Percentiles rank a stretch among this genome's conserved stretches.
Conservation (phyloP, 108 stramenopile species). For the Bacterosira constricta region DNA sequence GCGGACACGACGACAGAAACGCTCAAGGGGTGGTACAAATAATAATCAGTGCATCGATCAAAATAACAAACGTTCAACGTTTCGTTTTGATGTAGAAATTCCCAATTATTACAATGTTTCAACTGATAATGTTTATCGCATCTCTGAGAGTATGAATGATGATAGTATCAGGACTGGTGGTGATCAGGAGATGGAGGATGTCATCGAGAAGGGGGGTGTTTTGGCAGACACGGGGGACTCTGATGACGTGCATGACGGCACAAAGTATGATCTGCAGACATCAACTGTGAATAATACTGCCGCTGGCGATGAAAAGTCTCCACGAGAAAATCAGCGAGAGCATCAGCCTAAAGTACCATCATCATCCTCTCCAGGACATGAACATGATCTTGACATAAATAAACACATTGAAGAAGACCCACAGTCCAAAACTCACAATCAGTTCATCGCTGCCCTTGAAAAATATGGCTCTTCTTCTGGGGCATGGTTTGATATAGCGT, state of each 20-base stretch:
- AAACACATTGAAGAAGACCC: neutral
- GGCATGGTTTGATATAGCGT: conserved; percentile 32
- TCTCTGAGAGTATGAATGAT: neutral
- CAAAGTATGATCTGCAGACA: neutral
- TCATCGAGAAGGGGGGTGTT: too few relatives aligned
- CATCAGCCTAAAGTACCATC: neutral
- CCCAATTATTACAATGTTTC: neutral
- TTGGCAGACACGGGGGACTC: neutral
- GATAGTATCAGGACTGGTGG: too few relatives aligned
- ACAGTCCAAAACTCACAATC: neutral
- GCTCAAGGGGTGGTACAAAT: too few relatives aligned
- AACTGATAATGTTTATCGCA: neutral
- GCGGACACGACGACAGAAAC: too few relatives aligned
- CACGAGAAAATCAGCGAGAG: neutral
- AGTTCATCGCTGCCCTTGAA: conserved; percentile 28
- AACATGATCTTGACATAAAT: neutral
- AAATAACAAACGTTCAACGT: neutral
- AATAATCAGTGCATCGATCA: too few relatives aligned
- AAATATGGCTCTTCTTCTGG: conserved; percentile 19
- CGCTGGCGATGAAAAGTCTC: neutral
- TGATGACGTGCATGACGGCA: neutral
- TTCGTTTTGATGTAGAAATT: neutral
- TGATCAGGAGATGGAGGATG: too few relatives aligned
- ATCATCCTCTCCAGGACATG: neutral
- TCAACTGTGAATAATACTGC: neutral